Evolutionary conservation across 106 monocot species (phyloP).

Genomic region (Chionographis japonica): DNA sequence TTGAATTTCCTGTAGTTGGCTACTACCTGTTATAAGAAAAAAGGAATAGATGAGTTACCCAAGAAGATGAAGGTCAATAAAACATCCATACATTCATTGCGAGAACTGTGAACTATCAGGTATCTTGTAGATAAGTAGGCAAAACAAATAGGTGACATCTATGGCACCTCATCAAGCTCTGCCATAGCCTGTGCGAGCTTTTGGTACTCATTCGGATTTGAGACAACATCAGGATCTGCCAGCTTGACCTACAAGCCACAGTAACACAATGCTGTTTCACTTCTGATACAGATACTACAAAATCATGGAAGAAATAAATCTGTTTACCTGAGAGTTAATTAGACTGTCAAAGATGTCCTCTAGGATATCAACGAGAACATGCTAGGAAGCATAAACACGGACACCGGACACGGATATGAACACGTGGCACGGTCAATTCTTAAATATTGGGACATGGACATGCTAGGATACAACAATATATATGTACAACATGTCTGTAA

Average conservation of each 20-base stretch:
- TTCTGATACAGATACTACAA: neutral
- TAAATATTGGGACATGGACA: no score
- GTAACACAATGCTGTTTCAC: neutral
- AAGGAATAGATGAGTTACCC: neutral
- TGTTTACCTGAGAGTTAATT: no score
- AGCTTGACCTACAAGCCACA: slow-evolving; percentile 64
- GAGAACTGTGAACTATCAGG: no score
- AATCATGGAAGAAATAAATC: neutral
- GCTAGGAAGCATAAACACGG: no score
- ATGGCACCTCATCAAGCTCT: slow-evolving; percentile 79
- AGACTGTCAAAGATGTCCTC: neutral
- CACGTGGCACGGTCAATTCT: no score
- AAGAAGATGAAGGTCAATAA: neutral
- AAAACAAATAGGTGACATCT: neutral
- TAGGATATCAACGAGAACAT: no score
- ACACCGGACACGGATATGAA: no score
- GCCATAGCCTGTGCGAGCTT: slow-evolving; percentile 89
- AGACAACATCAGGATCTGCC: slow-evolving; percentile 94
- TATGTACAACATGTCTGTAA: no score
- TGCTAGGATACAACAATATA: no score
- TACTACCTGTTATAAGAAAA: slow-evolving; percentile 65
- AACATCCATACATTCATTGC: neutral
- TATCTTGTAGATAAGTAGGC: no score
- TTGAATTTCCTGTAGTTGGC: slow-evolving; percentile 65
- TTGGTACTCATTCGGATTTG: slow-evolving; percentile 92